Conservation (phyloP, 2,329 filamentous ascomycete species). For the Diaporthe citrichinensis region DNA sequence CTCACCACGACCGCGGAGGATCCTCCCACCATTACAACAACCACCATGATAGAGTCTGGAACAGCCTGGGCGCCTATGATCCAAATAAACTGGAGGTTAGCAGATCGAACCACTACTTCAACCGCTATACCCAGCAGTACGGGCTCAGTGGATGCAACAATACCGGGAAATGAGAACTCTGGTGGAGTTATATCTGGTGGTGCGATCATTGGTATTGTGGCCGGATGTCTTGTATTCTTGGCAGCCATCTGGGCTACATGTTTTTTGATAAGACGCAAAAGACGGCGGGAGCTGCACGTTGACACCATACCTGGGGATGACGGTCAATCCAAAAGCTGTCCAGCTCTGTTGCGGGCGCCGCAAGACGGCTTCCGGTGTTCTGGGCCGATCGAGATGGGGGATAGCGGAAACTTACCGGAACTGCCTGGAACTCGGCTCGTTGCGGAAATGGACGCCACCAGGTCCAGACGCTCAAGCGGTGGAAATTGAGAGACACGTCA, state of each 20-base stretch:
- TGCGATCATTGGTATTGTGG: neutral
- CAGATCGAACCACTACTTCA: no score
- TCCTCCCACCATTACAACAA: neutral
- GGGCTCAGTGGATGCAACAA: neutral
- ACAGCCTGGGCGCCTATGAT: conserved; percentile 30
- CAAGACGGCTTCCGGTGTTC: no score
- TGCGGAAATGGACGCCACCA: neutral
- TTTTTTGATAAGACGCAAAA: neutral
- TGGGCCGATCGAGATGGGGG: neutral
- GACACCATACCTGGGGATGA: no score
- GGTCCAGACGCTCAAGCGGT: neutral
- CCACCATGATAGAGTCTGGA: conserved; percentile 2
- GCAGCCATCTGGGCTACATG: neutral
- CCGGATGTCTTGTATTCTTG: no score
- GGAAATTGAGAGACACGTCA: neutral
- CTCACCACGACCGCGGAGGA: neutral
- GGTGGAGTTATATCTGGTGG: neutral
- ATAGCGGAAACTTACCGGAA: no score
- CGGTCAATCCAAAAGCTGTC: no score
- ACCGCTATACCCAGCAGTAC: no score
- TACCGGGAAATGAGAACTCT: neutral
- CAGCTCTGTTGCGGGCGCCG: no score
- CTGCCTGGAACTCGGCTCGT: no score
- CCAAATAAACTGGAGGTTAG: conserved; percentile 32
- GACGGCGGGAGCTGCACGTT: no score